Evolutionary conservation across 2,329 filamentous ascomycete species (phyloP).

Genomic region (Sphaceloma murrayae): DNA sequence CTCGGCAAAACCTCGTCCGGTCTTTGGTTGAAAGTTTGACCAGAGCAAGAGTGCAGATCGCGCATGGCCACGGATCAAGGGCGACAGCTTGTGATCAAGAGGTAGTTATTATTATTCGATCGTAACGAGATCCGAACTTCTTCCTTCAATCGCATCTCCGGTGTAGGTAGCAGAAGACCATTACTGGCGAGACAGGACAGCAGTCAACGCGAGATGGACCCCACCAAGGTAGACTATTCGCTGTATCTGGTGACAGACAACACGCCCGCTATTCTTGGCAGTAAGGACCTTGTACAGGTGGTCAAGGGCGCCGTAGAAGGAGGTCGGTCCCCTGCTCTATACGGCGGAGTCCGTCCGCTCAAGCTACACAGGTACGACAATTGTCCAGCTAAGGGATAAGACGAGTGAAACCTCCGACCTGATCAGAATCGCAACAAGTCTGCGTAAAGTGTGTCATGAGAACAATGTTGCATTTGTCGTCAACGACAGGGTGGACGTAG

Average conservation of each 20-base stretch:
- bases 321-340: conserved; percentile 38
- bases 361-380: conserved; percentile 51
- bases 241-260: conserved; percentile 91
- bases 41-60: neutral
- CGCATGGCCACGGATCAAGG: conserved; percentile 3
- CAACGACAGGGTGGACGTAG: conserved; percentile 88
- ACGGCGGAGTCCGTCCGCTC: conserved; percentile 3
- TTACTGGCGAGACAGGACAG: no score
- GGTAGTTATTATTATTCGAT: no score
- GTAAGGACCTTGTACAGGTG: conserved; percentile 58
- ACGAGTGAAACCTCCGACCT: conserved; percentile 61
- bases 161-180: no score
- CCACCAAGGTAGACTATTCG: conserved; percentile 54
- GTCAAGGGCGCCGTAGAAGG: conserved; percentile 68
- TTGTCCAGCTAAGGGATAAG: conserved; percentile 91
- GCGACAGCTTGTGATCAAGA: no score
- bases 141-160: no score
- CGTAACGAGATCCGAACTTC: no score
- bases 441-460: conserved; percentile 61
- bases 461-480: conserved; percentile 73
- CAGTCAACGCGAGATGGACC: conserved; percentile 24
- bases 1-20: conserved; percentile 10
- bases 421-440: conserved; percentile 57
- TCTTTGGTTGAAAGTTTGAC: neutral
- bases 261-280: conserved; percentile 70